Percentiles rank a stretch among this genome's conserved stretches.
Evolutionary conservation across 1,139 yeast genomes (phyloP).

Genomic region (Debaryomyces subglobosus): DNA sequence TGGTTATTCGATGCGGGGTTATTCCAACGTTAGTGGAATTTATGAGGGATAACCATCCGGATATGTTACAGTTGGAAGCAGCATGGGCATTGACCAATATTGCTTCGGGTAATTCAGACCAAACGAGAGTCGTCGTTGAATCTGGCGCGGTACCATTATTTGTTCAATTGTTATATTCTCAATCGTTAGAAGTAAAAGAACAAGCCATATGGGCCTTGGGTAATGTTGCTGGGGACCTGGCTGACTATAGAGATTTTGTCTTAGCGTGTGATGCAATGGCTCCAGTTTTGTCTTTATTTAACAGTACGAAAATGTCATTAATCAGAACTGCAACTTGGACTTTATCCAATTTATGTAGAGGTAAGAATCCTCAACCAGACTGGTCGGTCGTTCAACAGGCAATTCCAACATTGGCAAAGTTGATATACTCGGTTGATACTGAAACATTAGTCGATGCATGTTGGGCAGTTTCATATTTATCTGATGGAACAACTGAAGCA

Average conservation of each 20-base stretch:
- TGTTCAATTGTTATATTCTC: slow-evolving; percentile 78
- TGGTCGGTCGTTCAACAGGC: slow-evolving; percentile 88
- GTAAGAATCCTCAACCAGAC: slow-evolving; percentile 94
- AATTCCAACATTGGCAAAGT: slow-evolving; percentile 87
- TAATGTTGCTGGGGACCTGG: slow-evolving; percentile 97
- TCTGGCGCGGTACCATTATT: slow-evolving; percentile 93
- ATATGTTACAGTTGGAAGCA: slow-evolving; percentile 92
- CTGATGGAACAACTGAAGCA: slow-evolving; percentile 91
- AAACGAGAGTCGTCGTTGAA: slow-evolving; percentile 87
- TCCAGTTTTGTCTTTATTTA: slow-evolving; percentile 79
- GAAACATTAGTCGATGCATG: slow-evolving; percentile 97
- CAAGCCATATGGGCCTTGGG: slow-evolving; percentile 99
- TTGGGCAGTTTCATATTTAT: slow-evolving; percentile 96
- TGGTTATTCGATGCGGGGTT: slow-evolving; percentile 91
- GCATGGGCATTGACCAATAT: slow-evolving; percentile 99
- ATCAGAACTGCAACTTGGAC: slow-evolving; percentile 99
- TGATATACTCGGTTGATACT: slow-evolving; percentile 86
- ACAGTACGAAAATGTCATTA: slow-evolving; percentile 80
- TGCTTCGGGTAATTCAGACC: slow-evolving; percentile 93
- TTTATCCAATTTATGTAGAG: slow-evolving; percentile 92
- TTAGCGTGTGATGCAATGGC: slow-evolving; percentile 84
- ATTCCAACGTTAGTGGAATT: slow-evolving; percentile 89
- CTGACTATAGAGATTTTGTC: slow-evolving; percentile 86
- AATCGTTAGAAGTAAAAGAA: slow-evolving; percentile 89
- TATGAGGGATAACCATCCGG: slow-evolving; percentile 77